Conservation (phyloP, 805 yeast genomes). For the Pichia occidentalis region DNA sequence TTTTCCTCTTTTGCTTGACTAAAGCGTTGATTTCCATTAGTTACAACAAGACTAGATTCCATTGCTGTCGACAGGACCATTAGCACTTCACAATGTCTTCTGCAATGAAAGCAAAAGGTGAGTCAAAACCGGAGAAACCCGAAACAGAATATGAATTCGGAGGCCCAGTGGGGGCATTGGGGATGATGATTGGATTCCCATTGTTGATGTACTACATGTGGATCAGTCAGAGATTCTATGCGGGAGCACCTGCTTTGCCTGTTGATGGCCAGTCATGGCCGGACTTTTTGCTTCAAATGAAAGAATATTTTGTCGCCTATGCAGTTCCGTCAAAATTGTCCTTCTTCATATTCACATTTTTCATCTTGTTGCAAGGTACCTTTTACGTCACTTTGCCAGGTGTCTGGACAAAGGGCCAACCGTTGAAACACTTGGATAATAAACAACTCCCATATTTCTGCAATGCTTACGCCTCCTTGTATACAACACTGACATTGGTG, state of each 20-base stretch:
- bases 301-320: constrained; percentile 39
- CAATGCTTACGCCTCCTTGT: constrained; percentile 84
- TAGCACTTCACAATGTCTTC: no score
- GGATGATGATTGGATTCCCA: constrained; percentile 93
- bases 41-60: no score
- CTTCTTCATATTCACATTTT: constrained; percentile 66
- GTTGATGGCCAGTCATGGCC: constrained; percentile 45
- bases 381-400: constrained; percentile 88
- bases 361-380: constrained; percentile 58
- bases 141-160: constrained; percentile 77
- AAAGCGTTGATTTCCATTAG: no score
- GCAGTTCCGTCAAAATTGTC: constrained; percentile 57
- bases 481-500: constrained; percentile 54
- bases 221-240: constrained; percentile 78
- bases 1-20: no score
- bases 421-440: constrained; percentile 71
- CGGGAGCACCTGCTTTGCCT: constrained; percentile 70
- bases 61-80: no score
- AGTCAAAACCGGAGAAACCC: no score
- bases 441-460: constrained; percentile 87
- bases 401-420: constrained; percentile 91
- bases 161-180: constrained; percentile 81
- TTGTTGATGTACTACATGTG: constrained; percentile 94
- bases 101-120: no score
- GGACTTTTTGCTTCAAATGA: constrained; percentile 41